Base-by-base conservation (phyloP, 176 grass and related monocot genomes). In the Hyparrhenia diplandra region DNA sequence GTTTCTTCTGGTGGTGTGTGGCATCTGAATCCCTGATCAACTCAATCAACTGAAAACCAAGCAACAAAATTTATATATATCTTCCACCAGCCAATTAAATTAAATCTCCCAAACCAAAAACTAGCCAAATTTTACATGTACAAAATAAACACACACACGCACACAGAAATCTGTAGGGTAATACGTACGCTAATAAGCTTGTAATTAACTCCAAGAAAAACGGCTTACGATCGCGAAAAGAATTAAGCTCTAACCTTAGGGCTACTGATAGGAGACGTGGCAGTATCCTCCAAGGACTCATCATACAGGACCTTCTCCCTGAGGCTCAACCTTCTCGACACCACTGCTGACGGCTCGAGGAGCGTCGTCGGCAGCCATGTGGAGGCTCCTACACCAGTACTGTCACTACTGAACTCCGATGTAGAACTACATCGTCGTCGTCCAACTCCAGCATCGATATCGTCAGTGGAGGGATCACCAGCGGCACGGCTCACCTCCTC, bases 221-320 rank as follows among this genome's bases (percentile, higher is more conserved):
- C n/a, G n/a, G n/a, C n/a, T n/a, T n/a, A n/a, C n/a, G n/a, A n/a
- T n/a, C n/a, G n/a, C n/a, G n/a, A n/a, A n/a, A n/a, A n/a, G n/a
- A 10, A 51, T 36, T 36, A 6, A 40, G 39, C 14, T 69, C 79
- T 39, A 32, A 88, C 81, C 49, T 80, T 88, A 80, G 81, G 81
- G 28, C 75, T 80, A 47, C 61, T 84, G 21, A 88, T 64, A 60
- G 86, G 81, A 58, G 81, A 88, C 34, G 81, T 88, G 30, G 86
- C 86, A 69, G 86, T 88, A 46, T 88, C 86, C 42, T 88, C 81
- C 81, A 88, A 67, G 17, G 86, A 79, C 9, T 88, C 86, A 41
- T 88, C 86, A 51, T 14, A 13, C 69, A 79, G 0, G 37, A 66
- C 41, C 42, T 31, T 52, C 86, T 69, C 43, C 82, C 40, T 49